Conservation (phyloP, 192 early-diverging fungal species). For the Coemansia sp. region DNA sequence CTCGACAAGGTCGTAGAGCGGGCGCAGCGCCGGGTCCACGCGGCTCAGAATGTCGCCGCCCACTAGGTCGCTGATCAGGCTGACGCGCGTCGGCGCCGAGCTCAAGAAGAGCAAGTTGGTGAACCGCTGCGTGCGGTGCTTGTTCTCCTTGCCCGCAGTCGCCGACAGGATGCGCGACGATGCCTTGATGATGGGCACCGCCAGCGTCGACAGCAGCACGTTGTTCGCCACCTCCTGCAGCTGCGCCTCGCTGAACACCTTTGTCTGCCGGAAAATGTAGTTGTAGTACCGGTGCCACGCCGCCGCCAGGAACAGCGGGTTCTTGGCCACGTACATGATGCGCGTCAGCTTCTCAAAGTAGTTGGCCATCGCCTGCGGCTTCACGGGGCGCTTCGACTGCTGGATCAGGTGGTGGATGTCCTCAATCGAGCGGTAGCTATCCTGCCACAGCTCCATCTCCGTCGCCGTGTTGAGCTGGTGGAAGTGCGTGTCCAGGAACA, state of each 20-base stretch:
- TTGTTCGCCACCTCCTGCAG: conserved; percentile 88
- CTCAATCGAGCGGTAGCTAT: conserved; percentile 96
- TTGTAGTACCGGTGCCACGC: conserved; percentile 93
- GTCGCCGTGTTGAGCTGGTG: conserved; percentile 94
- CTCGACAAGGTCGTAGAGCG: conserved; percentile 95
- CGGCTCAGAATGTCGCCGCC: conserved; percentile 84
- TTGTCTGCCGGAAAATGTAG: conserved; percentile 74
- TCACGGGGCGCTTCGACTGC: conserved; percentile 88
- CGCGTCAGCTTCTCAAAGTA: conserved; percentile 98
- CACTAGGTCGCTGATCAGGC: conserved; percentile 88
- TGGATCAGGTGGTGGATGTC: conserved; percentile 96
- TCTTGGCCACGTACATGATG: conserved; percentile 96
- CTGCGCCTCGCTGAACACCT: conserved; percentile 84
- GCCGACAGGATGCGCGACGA: conserved; percentile 72
- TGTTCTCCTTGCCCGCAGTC: conserved; percentile 75
- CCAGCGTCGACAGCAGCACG: conserved; percentile 92
- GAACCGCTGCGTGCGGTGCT: conserved; percentile 76
- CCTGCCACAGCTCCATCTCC: conserved; percentile 99
- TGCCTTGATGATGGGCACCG: conserved; percentile 94
- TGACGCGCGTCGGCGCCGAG: conserved; percentile 84
- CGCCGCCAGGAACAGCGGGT: conserved; percentile 98
- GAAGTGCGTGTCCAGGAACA: conserved; percentile 96
- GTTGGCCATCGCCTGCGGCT: conserved; percentile 95
- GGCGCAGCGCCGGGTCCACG: conserved; percentile 86
- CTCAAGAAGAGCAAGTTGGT: conserved; percentile 86